Base-by-base conservation (phyloP, 331 rosid species). In the Acacia concinna region DNA sequence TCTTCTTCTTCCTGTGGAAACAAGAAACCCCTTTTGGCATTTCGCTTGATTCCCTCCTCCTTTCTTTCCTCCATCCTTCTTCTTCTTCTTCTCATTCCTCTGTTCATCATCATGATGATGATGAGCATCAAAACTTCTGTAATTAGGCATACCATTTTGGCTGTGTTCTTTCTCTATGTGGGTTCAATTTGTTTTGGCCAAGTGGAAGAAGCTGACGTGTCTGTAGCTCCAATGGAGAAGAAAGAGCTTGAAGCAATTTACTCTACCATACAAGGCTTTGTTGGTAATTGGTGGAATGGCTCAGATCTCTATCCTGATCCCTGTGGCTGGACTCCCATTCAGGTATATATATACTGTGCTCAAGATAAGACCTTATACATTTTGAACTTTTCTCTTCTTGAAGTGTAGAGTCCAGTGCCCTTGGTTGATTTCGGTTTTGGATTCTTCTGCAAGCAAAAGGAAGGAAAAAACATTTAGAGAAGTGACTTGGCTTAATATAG, bases 261-360 rank as follows among this genome's bases (percentile, higher is more conserved):
- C 88, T 87, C 90, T 18, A 81, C 94, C 12, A 85, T 96, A 25
- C 99, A 96, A 79, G 99, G 99, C 71, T 96, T 96, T 90, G 94
- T 93, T 78, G 99, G 99, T n/a, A 76, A 86, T 78, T 87, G 89
- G 77, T 96, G 98, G 99, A 93, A 96, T 88, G 99, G 99, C 82
- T 90, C 99, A 28, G 89, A 88, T 89, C 97, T 96, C 82, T 96
- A 88, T 88, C 98, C 99, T 52, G 99, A 96, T 85, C 99, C 99
- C 72, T 96, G 98, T 87, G 99, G 99, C 2, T 93, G 97, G 97
- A 89, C 97, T 84, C 97, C 99, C 34, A 91, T 96, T 75, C 98
- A 90, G 98, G 99, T 93, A 81, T 66, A 21, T 4, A 21, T 70
- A 9, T 66, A 60, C 74, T 77, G 44, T 87, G 20, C 85, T 64